Base-by-base conservation (phyloP, 2,329 filamentous ascomycete species). In the Penicillium brasilianum region DNA sequence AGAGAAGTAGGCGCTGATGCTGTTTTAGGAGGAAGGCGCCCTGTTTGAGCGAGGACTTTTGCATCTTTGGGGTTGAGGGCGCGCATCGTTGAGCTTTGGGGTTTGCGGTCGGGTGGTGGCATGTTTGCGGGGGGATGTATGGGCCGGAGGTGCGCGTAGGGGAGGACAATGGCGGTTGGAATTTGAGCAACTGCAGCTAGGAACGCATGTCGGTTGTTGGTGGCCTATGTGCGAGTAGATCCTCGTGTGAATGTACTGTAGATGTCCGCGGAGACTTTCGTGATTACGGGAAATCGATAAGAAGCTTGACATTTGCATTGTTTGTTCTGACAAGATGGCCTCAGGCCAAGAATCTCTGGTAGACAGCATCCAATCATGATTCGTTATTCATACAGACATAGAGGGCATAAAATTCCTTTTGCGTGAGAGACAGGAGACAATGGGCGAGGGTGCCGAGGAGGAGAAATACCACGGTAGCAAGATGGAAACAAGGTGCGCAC, bases 61-160 rank as follows among this genome's bases (percentile, higher is more conserved):
- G 70, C 61, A 34, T 62, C 60, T 41, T 62, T 57, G 9, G 62
- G 68, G 34, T 66, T 55, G 22, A 73, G 60, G 44, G 69, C 64
- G 41, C 68, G 69, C 48, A 65, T 57, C 50, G 59, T 67, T 5
- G 63, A 57, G 11, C 49, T 50, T 56, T 58, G 59, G 22, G 55
- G 48, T 39, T 52, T 55, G 14, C 56, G 54, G 58, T 58, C 48
- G 34, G 46, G 51, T 44, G 20, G 61, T 53, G 59, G 56, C 55
- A 58, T 64, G 28, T 50, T 60, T 39, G 59, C 50, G 18, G 28
- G 20, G 18, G 41, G 14, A 18, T 32, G 22, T n/a, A 36, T 30
- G 48, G 20, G 49, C 8, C 22, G 37, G 13, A 4, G 32, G 4
- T 25, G 52, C n/a, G 22, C 16, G 44, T 10, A 41, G 32, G 34